phyloP scores from a whole-genome alignment of 179 eudicot species.

The Kewa caespitosa region DNA sequence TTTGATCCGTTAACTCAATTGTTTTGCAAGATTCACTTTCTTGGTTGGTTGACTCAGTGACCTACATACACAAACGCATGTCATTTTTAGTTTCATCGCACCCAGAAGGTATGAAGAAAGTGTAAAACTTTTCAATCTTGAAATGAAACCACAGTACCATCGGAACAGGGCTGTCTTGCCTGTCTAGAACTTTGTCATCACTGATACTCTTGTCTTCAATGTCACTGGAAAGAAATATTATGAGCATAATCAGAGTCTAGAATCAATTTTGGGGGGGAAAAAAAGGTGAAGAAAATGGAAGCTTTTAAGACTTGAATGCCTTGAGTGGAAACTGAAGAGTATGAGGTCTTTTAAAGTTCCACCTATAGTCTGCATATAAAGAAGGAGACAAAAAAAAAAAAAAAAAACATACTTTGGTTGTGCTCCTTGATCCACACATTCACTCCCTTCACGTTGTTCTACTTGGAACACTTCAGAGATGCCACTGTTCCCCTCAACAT shows the following conservation, averaged over 20 bases:
- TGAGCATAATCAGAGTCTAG: neutral
- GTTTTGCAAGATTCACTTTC: constrained; percentile 20
- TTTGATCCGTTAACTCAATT: neutral
- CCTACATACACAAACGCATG: constrained; percentile 19
- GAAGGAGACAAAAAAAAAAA: constrained; percentile 11
- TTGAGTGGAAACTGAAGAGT: neutral
- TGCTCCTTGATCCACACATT: constrained; percentile 37
- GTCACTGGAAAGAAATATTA: constrained; percentile 21
- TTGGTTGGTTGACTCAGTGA: constrained; percentile 16
- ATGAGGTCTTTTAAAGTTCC: neutral
- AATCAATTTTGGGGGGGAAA: neutral
- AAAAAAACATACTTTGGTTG: constrained; percentile 37
- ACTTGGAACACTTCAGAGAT: constrained; percentile 50
- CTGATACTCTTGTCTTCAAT: constrained; percentile 16
- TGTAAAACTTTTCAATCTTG: neutral
- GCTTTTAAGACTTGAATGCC: neutral
- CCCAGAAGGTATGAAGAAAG: no score
- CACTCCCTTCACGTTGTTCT: constrained; percentile 39
- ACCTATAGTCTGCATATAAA: neutral
- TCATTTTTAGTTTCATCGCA: neutral
- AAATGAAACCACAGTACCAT: constrained; percentile 28
- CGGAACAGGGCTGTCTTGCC: constrained; percentile 18
- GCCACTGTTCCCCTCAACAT: constrained; percentile 39
- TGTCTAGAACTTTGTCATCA: constrained; percentile 21
- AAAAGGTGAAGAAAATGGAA: neutral